Evolutionary conservation across 2,329 filamentous ascomycete species (phyloP), one percentile per base, ranked within the genome.

Genomic region (Chlorencoelia australis): DNA sequence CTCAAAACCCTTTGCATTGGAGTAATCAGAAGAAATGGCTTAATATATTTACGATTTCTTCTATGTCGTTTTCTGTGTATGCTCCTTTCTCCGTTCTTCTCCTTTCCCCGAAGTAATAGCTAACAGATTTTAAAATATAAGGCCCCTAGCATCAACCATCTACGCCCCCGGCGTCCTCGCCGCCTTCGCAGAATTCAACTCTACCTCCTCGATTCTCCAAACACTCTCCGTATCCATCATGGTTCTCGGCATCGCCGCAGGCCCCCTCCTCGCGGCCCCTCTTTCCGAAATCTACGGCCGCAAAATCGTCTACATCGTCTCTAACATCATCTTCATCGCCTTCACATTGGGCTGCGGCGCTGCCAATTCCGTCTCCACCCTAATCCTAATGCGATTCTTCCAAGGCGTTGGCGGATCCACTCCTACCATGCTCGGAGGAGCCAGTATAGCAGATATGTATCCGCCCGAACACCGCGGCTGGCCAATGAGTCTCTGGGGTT

Each of bases 361-460:
- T 15, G 63, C 69, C 0, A 64, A 64, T 0, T 62, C 58, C 10
- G 50, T 71, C 11, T 56, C 52, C 10, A 53, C 64, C 28, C 59
- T 79, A 14, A 66, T 78, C 28, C 63, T 58, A 9, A 75, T 79
- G 46, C 71, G 77, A 2, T 69, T 81, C 44, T 46, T 81, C 2
- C 67, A 69, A 4, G 81, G 79, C 7, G 57, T 72, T 11, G 77
- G 77, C 30, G 79, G 79, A 60, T 7, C 67, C 5, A 25, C 44
- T 6, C 35, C 40, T 2, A 33, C 83, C 7, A 79, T 77, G 0
- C 75, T 78, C 42, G 47, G 47, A 8, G 74, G 74, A 19, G 78
- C 77, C 11, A 73, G 73, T 3, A 75, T 84, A 21, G 71, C 75
- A 20, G 80, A 84, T 52, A 66, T 83, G 56, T 67, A 82, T 22